Base-by-base conservation (phyloP, 768 basidiomycete genomes). In the Leucocoprinus birnbaumii region DNA sequence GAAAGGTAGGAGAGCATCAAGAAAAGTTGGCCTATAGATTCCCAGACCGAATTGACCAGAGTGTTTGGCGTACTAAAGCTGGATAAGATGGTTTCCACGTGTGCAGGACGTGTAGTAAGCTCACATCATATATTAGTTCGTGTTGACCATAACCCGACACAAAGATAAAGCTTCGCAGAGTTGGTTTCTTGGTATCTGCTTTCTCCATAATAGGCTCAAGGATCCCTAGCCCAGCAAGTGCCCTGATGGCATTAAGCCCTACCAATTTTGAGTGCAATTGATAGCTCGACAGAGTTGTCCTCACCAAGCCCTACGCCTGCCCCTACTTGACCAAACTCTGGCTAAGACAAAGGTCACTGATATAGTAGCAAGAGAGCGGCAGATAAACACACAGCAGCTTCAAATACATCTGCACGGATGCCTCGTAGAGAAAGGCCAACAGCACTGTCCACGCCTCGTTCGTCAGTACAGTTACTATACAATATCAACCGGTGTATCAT, bases 291-390 rank as follows among this genome's bases (percentile, higher is more conserved):
- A 19, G n/a, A n/a, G 24, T 16, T 27, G 48, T 31, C 31, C 65
- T 58, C 48, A 78, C 80, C 80, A 19, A 84, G 56, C 16, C 73
- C 77, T 41, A 84, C 74, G 10, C 80, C 80, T n/a, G 80, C 80
- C 9, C 82, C 82, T 38, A 82, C 70, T 64, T 83, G 79, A 22
- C 70, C 74, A 55, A 80, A 82, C 48, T 71, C 69, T 14, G 72
- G 60, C 80, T 82, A 60, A 0, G 26, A 34, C 18, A 42, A 34
- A 34, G 2, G 41, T 43, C 21, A 18, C 13, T 10, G 31, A 21
- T 11, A 38, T 22, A 19, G 22, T 13, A 5, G 3, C 8, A 31
- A 22, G 18, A 24, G 26, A 10, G 19, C 27, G 9, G 10, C 27
- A 7, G 16, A 24, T 18, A n/a, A 3, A 61, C 66, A 25, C 62